Base-by-base conservation (phyloP, 2,329 filamentous ascomycete species). In the Calonectria hongkongensis region DNA sequence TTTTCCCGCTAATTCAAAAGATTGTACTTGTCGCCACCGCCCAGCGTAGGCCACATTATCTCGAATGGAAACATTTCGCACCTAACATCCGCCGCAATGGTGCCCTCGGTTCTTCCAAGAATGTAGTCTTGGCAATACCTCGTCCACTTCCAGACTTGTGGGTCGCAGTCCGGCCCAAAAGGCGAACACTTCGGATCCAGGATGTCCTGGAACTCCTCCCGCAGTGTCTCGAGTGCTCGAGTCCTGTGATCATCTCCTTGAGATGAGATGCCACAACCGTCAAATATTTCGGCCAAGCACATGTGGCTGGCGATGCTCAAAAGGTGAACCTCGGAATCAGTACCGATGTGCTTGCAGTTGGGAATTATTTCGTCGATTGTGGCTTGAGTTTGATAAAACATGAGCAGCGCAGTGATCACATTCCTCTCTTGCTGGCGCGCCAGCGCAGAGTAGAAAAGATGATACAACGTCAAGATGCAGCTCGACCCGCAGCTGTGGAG, bases 1-100 rank as follows among this genome's bases (percentile, higher is more conserved):
- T 27, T 60, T 28, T n/a, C 2, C 9, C n/a, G 33, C 8, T 39
- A 60, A 36, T 33, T 58, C 5, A 60, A 25, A 41, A 60, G 54
- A 28, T 60, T 60, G 16, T 41, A 60, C 18, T 41, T 60, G 33
- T 41, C 36, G 33, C 54, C 54, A 9, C 54, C 54, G 33, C 54
- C 54, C 33, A 60, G 54, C 54, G 54, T 60, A 2, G 54, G 47
- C 45, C 63, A 66, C 13, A 41, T 2, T 18, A 50, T 21, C 16
- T 66, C 63, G 21, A 54, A 51, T 27, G 63, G 63, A 43, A 66
- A 66, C 25, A 66, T 41, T 9, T 66, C 63, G 21, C 47, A 66
- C 16, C 28, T 9, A 10, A 54, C 33, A 10, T 66, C 45, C 3
- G 21, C 12, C 9, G 30, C 63, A n/a, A 66, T 66, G 1, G 5